Conservation (phyloP, 108 stramenopile genomes). For the Nannochloropsis granulata region DNA sequence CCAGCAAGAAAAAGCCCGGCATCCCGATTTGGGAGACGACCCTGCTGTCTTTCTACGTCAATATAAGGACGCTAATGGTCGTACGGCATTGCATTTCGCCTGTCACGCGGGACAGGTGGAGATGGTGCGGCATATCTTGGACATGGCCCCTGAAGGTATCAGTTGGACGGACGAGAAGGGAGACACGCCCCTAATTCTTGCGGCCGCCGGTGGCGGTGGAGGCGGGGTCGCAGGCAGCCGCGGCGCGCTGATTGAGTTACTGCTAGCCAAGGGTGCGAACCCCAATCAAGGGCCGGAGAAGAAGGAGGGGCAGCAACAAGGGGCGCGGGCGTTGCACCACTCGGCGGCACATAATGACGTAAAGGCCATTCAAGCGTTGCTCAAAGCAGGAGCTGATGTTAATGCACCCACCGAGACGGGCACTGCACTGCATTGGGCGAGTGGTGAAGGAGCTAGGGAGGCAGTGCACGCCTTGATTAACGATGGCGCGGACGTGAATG, state of each 20-base stretch:
- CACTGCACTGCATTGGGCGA: slow-evolving; percentile 40
- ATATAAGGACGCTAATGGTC: slow-evolving; percentile 20
- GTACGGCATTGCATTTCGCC: slow-evolving; percentile 32
- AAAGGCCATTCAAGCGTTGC: slow-evolving; percentile 5
- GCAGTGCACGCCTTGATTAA: slow-evolving; percentile 17
- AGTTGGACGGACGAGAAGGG: slow-evolving; percentile 20
- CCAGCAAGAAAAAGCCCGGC: not conserved
- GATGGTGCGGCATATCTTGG: slow-evolving; percentile 9
- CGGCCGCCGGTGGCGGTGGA: slow-evolving; percentile 3
- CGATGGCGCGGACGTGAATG: slow-evolving; percentile 22
- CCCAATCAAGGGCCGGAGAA: slow-evolving; percentile 25
- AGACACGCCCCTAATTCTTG: slow-evolving; percentile 13
- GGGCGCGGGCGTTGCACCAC: slow-evolving; percentile 30
- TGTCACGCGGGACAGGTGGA: slow-evolving; percentile 3
- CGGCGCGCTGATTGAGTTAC: not conserved
- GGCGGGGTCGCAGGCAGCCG: slow-evolving; percentile 4
- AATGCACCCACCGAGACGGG: slow-evolving; percentile 23
- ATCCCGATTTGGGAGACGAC: not conserved
- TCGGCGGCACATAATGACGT: slow-evolving; percentile 36
- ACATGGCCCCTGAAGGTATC: slow-evolving; percentile 6
- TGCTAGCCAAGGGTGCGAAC: not conserved
- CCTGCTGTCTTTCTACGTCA: not conserved
- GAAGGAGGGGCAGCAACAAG: slow-evolving; percentile 18
- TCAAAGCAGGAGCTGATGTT: slow-evolving; percentile 18
- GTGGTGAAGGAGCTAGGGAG: slow-evolving; percentile 20